A percentile compares a stretch with the other conserved stretches of the same genome.
phyloP scores from a whole-genome alignment of 495 filamentous ascomycete genomes.

The Letharia lupina region DNA sequence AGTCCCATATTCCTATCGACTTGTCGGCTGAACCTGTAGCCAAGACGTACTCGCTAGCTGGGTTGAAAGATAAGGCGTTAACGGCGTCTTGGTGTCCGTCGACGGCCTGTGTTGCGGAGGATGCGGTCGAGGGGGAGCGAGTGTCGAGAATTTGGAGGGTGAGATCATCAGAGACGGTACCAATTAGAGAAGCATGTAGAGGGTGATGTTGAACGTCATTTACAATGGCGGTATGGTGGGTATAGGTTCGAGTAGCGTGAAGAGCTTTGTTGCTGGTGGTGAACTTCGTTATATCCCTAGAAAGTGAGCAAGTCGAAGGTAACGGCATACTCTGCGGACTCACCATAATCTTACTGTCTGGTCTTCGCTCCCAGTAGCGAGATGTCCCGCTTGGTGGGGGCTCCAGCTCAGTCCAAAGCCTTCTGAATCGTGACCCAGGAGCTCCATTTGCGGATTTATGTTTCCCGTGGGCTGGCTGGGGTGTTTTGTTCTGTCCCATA shows the following conservation, averaged over 20 bases:
- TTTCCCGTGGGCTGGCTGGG: conserved; percentile 59
- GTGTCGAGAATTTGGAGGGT: conserved; percentile 87
- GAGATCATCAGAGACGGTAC: conserved; percentile 89
- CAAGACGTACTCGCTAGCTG: conserved; percentile 71
- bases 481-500: conserved; percentile 96
- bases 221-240: conserved; percentile 80
- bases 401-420: conserved; percentile 96
- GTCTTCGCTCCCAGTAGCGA: conserved; percentile 87
- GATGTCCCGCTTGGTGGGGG: conserved; percentile 69
- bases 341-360: conserved; percentile 86
- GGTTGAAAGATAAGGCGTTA: conserved; percentile 91
- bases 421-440: conserved; percentile 78
- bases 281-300: conserved; percentile 70
- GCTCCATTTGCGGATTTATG: conserved; percentile 72
- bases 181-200: conserved; percentile 69
- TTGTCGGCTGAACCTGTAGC: conserved; percentile 93
- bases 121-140: conserved; percentile 53
- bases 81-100: conserved; percentile 82
- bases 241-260: conserved; percentile 64
- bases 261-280: conserved; percentile 61
- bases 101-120: conserved; percentile 51
- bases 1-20: conserved; percentile 89
- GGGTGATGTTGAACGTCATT: conserved; percentile 97
- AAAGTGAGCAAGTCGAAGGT: conserved; percentile 13
- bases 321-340: neutral